Conservation (phyloP, 495 filamentous ascomycete species). For the Aspergillus carlsbadensis region DNA sequence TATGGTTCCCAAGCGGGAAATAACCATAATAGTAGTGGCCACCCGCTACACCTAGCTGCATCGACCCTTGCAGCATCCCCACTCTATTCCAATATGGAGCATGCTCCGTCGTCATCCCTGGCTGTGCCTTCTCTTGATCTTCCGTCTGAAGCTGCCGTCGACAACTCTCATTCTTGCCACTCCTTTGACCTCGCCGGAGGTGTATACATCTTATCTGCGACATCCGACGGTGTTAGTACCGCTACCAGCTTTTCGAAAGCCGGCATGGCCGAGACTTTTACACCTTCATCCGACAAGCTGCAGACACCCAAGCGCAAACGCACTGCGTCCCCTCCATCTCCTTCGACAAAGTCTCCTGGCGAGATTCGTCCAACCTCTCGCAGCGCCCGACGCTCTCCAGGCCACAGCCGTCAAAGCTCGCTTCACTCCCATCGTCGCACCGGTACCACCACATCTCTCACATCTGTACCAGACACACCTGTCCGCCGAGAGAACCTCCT, state of each 20-base stretch:
- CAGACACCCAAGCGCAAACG: constrained; percentile 20
- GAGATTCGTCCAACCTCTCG: constrained; percentile 28
- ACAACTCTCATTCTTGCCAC: not conserved
- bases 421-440: constrained; percentile 32
- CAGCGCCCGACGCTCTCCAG: constrained; percentile 28
- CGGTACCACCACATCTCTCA: constrained; percentile 27
- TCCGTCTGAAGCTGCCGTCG: not conserved
- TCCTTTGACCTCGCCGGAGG: constrained; percentile 12
- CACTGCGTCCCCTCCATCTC: constrained; percentile 27
- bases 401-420: constrained; percentile 33
- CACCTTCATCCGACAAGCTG: constrained; percentile 2
- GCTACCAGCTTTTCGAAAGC: not conserved
- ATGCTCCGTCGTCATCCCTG: constrained; percentile 10
- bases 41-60: constrained; percentile 11
- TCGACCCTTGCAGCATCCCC: constrained; percentile 15
- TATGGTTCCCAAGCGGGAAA: constrained; percentile 1
- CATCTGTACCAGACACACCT: constrained; percentile 25
- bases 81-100: constrained; percentile 9
- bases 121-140: constrained; percentile 11
- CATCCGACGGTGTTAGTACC: not conserved
- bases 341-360: constrained; percentile 22
- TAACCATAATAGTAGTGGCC: constrained; percentile 16
- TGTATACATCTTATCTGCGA: constrained; percentile 10
- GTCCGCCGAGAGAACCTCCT: constrained; percentile 38
- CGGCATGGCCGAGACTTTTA: constrained; percentile 2